These are phyloP conservation scores for Lachancea kluyveri DNA, from an alignment of 805 yeast genomes.

Conservation along the genomic window DNA sequence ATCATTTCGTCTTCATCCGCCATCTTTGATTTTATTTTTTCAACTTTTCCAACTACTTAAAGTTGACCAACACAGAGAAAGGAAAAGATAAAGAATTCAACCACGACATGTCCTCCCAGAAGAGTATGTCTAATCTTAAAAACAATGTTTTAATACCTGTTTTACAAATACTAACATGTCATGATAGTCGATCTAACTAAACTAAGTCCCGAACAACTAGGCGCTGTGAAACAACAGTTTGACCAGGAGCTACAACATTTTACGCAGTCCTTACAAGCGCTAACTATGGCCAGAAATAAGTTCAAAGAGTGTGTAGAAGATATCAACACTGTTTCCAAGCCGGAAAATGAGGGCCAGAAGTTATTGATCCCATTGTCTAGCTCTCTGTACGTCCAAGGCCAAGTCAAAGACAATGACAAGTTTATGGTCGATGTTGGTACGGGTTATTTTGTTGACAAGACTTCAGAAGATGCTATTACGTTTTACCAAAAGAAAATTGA, in stretches of 20 bases:
- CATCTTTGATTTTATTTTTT: not conserved
- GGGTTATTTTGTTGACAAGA: slow-evolving; percentile 87
- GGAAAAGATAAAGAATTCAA: not conserved
- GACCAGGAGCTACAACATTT: slow-evolving; percentile 85
- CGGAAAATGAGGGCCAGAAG: slow-evolving; percentile 40
- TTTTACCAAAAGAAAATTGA: slow-evolving; percentile 71
- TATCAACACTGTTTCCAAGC: slow-evolving; percentile 46
- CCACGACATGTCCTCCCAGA: slow-evolving; percentile 22
- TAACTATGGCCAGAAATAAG: slow-evolving; percentile 74
- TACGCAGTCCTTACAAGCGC: slow-evolving; percentile 74
- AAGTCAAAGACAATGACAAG: slow-evolving; percentile 52
- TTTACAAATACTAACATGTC: slow-evolving; percentile 1
- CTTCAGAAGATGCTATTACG: slow-evolving; percentile 52
- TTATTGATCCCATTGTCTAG: slow-evolving; percentile 83
- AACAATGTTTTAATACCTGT: slow-evolving; percentile 1
- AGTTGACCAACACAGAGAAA: not conserved
- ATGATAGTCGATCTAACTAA: slow-evolving; percentile 66
- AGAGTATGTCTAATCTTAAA: slow-evolving; percentile 28
- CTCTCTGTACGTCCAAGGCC: slow-evolving; percentile 87
- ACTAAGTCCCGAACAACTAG: slow-evolving; percentile 76
- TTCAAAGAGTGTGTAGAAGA: slow-evolving; percentile 75
- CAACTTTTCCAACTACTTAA: not conserved
- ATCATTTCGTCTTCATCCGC: not conserved
- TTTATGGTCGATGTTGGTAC: slow-evolving; percentile 94
- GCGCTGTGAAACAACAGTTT: slow-evolving; percentile 74